Base-by-base conservation (phyloP, 2,329 filamentous ascomycete species). In the Sarocladium brachiariae region DNA sequence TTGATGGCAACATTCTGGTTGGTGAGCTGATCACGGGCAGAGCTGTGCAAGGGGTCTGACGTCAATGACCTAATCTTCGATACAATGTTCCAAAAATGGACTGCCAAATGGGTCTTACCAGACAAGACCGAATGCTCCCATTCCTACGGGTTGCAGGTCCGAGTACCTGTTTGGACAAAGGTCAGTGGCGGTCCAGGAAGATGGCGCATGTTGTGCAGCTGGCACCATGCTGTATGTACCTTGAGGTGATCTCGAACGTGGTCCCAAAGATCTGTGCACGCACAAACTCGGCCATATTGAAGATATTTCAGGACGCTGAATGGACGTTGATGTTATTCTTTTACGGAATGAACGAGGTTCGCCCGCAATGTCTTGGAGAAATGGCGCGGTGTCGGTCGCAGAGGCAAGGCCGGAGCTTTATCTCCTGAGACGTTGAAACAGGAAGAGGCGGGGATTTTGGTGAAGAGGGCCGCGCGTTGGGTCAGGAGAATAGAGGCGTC, bases 251-350 rank as follows among this genome's bases (percentile, higher is more conserved):
- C 82, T 99, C 93, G 68, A 99, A 99, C 62, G 93, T 97, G 56
- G 93, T 99, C 69, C 93, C 93, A 68, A 99, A 99, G 71, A 99
- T 97, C 80, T 97, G 92, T 68, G 92, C 91, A 73, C 93, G 88
- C 67, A 99, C 89, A 73, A 99, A 99, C 80, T 99, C 93, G 70
- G 93, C 93, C 93, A 99, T 97, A 69, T 66, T 84, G 81, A 51
- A 19, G 46, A 50, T 9, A 8, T 21, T 19, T 16, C 16, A 9
- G 13, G 35, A 39, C 6, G 35, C 9, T 21, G 4, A 8, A 16
- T 16, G 13, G n/a, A 23, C 6, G 37, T 25, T 45, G 24, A 19
- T n/a, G n/a, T n/a, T n/a, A n/a, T n/a, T n/a, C n/a, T 39, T 19
- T 35, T 7, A n/a, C 18, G 6, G 37, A 19, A 16, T 18, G 39